Evolutionary conservation across 2,329 filamentous ascomycete species (phyloP), one percentile per base, ranked within the genome.

Genomic region (Aspergillus jensenii): DNA sequence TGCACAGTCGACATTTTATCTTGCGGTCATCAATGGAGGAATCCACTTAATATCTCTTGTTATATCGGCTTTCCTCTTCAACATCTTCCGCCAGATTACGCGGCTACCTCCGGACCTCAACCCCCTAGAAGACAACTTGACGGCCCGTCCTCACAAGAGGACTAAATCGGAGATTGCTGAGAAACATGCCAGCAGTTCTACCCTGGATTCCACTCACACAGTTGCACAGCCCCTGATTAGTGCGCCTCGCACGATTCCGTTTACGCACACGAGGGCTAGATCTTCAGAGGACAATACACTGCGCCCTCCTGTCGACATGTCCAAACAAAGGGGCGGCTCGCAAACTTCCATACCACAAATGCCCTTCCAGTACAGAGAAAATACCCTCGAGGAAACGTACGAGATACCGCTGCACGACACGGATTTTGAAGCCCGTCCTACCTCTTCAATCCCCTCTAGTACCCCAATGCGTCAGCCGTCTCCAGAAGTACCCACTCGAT

Each of bases 91-190:
- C 41, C 89, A 90, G 69, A 97, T 98, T 67, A 82, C 87, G 5
- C 80, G 82, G 19, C 83, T 97, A 72, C 93, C 93, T 6, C 93
- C 93, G 0, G 93, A 98, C 69, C 91, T 96, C 90, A 98, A 98
- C 71, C 93, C 93, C 2, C 81, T 98, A 14, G 93, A 97, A 71
- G 86, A 90, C 64, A 88, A 93, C 67, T 78, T 96, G 58, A 97
- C 92, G 1, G 87, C 90, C 57, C 81, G 76, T 69, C 73, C 64
- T 74, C 91, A 96, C 76, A 93, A 92, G 79, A 86, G 89, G 69
- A 93, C 90, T 71, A 86, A 84, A 64, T 84, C 82, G 0, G 81
- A 84, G 15, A 78, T 81, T 3, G 78, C 80, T 9, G 84, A 90
- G 60, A 90, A 90, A 72, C 85, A 88, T 55, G 74, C 86, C 50